A percentile compares a stretch with the other conserved stretches of the same genome.
Conservation (phyloP, 2,329 filamentous ascomycete genomes). For the Macrophomina pseudophaseolina region DNA sequence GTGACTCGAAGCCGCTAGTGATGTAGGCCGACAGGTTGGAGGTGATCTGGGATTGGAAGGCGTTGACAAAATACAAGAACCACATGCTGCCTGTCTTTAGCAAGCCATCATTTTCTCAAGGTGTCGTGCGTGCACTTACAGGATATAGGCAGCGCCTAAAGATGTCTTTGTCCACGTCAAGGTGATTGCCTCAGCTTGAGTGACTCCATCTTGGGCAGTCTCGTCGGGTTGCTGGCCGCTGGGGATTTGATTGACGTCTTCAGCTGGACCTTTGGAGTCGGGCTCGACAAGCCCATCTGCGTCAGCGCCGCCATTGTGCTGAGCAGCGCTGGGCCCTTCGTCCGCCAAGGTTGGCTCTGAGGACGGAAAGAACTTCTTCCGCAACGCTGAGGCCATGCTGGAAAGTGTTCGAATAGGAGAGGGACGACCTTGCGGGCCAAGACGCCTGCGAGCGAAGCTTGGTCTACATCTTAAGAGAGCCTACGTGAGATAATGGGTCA, state of each 20-base stretch:
- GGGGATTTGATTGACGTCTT: neutral
- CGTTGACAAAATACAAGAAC: constrained; percentile 51
- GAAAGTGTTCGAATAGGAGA: neutral
- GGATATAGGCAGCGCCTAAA: constrained; percentile 43
- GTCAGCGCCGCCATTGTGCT: neutral
- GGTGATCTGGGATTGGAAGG: constrained; percentile 46
- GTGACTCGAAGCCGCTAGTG: constrained; percentile 36
- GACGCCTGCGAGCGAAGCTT: neutral
- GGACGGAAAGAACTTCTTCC: constrained; percentile 1
- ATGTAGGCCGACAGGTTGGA: constrained; percentile 43
- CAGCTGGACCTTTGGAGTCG: neutral
- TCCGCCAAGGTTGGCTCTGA: neutral
- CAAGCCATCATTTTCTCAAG: neutral
- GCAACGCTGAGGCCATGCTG: constrained; percentile 9
- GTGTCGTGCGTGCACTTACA: constrained; percentile 23
- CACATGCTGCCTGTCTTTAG: constrained; percentile 26
- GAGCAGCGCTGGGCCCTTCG: neutral
- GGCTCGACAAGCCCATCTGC: neutral
- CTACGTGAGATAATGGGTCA: neutral
- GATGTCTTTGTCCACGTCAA: constrained; percentile 46
- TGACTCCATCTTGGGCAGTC: constrained; percentile 36
- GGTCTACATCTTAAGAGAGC: constrained; percentile 11
- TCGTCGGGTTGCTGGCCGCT: constrained; percentile 2
- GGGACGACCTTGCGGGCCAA: neutral
- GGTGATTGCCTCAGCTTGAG: constrained; percentile 48